Conservation (phyloP, 2,329 filamentous ascomycete genomes). For the Tolypocladium endophyticum region DNA sequence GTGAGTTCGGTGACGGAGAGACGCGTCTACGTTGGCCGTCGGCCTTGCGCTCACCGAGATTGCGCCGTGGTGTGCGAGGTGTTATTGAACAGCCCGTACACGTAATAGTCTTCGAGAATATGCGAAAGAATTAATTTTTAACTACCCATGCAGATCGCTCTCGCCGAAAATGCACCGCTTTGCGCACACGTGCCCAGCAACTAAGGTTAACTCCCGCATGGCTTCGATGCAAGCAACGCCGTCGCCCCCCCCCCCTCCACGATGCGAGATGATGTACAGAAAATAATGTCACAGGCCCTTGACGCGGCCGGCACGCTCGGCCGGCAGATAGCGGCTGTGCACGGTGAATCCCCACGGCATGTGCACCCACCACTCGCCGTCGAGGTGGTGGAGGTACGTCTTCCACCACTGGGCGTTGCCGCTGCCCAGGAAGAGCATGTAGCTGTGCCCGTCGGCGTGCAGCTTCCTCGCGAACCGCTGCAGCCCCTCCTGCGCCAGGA, state of each 20-base stretch:
- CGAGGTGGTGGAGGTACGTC: conserved; percentile 11
- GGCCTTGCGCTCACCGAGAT: no score
- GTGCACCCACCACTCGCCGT: conserved; percentile 17
- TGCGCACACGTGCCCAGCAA: no score
- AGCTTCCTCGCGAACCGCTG: conserved; percentile 10
- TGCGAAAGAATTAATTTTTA: no score
- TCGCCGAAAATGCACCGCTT: no score
- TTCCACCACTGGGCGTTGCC: conserved; percentile 16
- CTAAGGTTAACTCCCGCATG: no score
- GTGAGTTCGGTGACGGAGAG: no score
- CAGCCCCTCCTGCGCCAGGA: conserved; percentile 9
- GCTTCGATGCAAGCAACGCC: no score
- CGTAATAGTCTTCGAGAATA: no score
- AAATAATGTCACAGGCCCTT: neutral
- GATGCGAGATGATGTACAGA: neutral
- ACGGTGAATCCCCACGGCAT: conserved; percentile 14
- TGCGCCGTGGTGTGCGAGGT: no score
- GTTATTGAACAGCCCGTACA: no score
- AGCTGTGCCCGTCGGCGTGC: conserved; percentile 11
- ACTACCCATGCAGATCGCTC: neutral
- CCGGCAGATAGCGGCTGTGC: conserved; percentile 6
- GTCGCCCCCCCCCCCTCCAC: neutral
- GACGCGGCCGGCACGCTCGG: neutral
- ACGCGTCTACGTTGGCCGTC: no score
- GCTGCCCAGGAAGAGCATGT: conserved; percentile 14